Evolutionary conservation across 306 rosid species (phyloP).

Genomic region (Rubus parviflorus): DNA sequence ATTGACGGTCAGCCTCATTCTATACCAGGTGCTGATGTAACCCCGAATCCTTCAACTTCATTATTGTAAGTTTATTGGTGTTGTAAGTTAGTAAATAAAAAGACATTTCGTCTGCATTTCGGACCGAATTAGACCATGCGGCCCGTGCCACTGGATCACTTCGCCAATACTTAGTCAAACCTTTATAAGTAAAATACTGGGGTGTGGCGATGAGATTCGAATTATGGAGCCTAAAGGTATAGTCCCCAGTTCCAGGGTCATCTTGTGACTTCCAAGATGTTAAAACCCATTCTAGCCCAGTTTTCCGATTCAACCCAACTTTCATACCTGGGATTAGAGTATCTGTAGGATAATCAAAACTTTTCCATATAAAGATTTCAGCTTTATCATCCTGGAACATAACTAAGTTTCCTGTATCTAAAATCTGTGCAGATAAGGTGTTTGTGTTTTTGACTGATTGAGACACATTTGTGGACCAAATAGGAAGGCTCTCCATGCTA

Average conservation of each 20-base stretch:
- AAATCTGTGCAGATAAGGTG: background rate
- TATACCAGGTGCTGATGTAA: background rate
- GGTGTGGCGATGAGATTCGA: background rate
- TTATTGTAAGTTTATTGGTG: background rate
- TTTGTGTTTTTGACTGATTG: background rate
- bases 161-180: background rate
- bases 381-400: background rate
- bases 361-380: constrained; percentile 25
- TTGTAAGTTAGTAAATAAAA: background rate
- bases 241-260: background rate
- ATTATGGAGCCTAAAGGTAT: background rate
- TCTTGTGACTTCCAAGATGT: constrained; percentile 1
- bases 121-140: background rate
- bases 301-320: background rate
- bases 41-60: background rate
- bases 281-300: constrained; percentile 1
- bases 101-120: background rate
- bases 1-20: background rate
- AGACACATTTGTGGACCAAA: constrained; percentile 15
- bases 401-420: constrained; percentile 21
- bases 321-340: constrained; percentile 29
- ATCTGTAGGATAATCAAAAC: constrained; percentile 41
- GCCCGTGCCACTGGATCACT: background rate
- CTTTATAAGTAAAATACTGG: background rate
- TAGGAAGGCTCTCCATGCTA: background rate